Base-by-base conservation (phyloP, 805 yeast genomes). In the Wickerhamomyces strasburgensis region DNA sequence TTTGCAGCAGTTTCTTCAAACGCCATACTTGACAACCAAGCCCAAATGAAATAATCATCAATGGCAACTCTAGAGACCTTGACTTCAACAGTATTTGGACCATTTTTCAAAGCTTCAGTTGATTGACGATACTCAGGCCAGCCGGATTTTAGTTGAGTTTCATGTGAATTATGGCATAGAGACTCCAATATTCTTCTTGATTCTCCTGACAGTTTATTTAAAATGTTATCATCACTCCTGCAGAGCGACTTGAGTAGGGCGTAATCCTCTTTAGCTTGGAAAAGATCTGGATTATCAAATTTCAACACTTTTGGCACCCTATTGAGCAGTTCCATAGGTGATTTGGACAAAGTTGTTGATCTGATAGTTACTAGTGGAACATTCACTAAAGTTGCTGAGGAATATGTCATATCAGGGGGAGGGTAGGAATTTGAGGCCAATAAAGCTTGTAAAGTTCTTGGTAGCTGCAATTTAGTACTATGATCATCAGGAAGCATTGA, bases 11-110 rank as follows among this genome's bases (percentile, higher is more conserved):
- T 75, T 52, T 84, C 83, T 54, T 87, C 96, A 23, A 78, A 70
- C 0, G 85, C 85, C 17, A 86, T 56, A 2, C 87, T 73, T 1
- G 88, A 76, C 52, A 86, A 65, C 96, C 96, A 87, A 1, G 95
- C 75, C 96, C 96, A 87, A 19, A 86, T 84, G 52, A 80, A 87
- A 57, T 83, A 87, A 57, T 87, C 96, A 57, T 85, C 95, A 14
- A 87, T 75, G 5, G 84, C 71, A 1, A 84, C 80, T 41, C 84
- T 72, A 7, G 74, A 63, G 8, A 84, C 68, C 19, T 51, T 43
- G 14, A 44, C 70, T 52, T 40, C 56, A 21, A 21, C 25, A 45
- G 48, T 57, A 18, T 44, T 35, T 27, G 52, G 40, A 29, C 34
- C 42, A 3, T 19, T 37, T 5, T 27, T 33, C 38, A 33, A 43